phyloP scores from a whole-genome alignment of 495 filamentous ascomycete species.

The Oleoguttula mirabilis region DNA sequence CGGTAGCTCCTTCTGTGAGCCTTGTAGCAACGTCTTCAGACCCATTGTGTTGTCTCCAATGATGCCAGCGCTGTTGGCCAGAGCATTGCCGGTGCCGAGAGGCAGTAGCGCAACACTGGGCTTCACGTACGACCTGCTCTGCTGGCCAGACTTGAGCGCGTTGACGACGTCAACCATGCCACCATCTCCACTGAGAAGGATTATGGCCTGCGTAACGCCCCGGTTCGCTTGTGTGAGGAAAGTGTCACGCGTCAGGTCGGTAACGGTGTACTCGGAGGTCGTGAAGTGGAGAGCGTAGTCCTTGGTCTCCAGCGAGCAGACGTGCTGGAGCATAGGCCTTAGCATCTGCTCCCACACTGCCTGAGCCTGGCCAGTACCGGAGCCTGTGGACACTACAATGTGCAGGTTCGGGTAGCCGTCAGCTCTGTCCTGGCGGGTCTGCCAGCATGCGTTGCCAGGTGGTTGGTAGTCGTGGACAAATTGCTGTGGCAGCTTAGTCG shows the following conservation, averaged over 20 bases:
- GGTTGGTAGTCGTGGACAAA: conserved; percentile 17
- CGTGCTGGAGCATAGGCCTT: conserved; percentile 41
- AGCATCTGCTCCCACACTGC: conserved; percentile 46
- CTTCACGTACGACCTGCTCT: conserved; percentile 22
- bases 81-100: conserved; percentile 80
- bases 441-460: conserved; percentile 11
- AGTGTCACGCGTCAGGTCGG: conserved; percentile 42
- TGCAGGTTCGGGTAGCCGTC: conserved; percentile 34
- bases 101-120: conserved; percentile 58
- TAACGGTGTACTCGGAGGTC: conserved; percentile 44
- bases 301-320: conserved; percentile 28
- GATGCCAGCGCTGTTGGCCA: conserved; percentile 54
- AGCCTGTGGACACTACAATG: conserved; percentile 60
- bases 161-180: conserved; percentile 72
- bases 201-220: conserved; percentile 43
- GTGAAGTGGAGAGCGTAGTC: conserved; percentile 46
- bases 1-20: conserved; percentile 22
- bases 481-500: conserved; percentile 4
- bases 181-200: conserved; percentile 79
- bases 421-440: conserved; percentile 3
- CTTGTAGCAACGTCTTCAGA: conserved; percentile 40
- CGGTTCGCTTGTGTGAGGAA: conserved; percentile 39
- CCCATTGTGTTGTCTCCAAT: conserved; percentile 34
- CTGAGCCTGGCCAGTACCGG: conserved; percentile 53
- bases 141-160: conserved; percentile 31